phyloP scores from a whole-genome alignment of 2,329 filamentous ascomycete species.

The Ceratocystis smalleyi region DNA sequence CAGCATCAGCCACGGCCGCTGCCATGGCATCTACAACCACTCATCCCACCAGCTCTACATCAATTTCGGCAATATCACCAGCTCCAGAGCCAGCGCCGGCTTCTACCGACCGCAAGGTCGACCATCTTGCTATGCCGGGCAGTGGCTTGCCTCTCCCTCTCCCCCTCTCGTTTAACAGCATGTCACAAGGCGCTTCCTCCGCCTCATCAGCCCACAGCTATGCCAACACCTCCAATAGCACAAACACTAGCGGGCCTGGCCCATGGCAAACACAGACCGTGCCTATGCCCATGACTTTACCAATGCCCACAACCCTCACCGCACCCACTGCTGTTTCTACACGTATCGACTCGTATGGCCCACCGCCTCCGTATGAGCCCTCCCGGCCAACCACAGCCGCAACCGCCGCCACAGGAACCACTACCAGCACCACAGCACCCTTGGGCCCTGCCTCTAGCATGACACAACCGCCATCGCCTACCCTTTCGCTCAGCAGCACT shows the following conservation, averaged over 20 bases:
- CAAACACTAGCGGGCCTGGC: not conserved
- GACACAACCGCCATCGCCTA: not conserved
- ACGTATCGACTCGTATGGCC: conserved; percentile 6
- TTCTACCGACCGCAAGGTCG: conserved; percentile 10
- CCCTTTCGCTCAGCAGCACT: not conserved
- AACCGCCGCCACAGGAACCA: not conserved
- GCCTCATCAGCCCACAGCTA: not conserved
- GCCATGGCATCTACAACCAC: not conserved
- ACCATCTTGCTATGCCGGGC: conserved; percentile 16
- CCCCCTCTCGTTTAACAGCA: not conserved
- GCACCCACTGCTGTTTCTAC: not conserved
- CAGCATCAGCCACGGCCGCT: not conserved
- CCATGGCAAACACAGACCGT: conserved; percentile 7
- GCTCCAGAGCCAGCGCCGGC: not conserved
- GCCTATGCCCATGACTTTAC: not conserved
- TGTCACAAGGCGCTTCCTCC: conserved; percentile 9
- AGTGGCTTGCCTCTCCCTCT: conserved; percentile 10
- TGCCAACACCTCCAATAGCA: not conserved
- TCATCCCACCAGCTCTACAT: not conserved
- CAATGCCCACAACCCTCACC: not conserved
- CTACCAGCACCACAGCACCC: not conserved
- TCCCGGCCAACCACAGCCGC: conserved; percentile 8
- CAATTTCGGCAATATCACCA: not conserved
- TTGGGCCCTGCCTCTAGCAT: not conserved
- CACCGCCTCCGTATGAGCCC: conserved; percentile 15